These are phyloP conservation scores for Lasiosphaeris hirsuta DNA, from an alignment of 495 filamentous ascomycete species.

Conservation along the genomic window DNA sequence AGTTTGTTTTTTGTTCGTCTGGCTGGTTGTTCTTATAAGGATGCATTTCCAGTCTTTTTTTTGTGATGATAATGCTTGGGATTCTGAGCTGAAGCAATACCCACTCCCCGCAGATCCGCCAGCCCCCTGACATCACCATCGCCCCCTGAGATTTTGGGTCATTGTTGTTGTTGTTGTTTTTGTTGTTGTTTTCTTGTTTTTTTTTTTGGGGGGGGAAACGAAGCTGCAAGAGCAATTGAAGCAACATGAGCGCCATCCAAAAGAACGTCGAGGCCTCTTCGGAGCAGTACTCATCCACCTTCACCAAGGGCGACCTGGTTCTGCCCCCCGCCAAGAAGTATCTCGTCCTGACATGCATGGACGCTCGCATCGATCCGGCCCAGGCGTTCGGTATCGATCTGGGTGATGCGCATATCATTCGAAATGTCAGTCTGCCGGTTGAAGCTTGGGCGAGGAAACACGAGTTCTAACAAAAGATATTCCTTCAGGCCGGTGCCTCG, in stretches of 20 bases:
- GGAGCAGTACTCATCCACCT: slow-evolving; percentile 56
- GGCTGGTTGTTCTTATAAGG: no score
- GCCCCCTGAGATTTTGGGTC: no score
- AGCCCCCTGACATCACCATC: no score
- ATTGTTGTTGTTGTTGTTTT: no score
- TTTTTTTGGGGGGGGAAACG: no score
- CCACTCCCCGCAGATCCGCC: no score
- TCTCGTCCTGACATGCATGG: slow-evolving; percentile 73
- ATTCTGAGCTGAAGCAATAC: no score
- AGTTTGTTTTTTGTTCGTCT: not conserved
- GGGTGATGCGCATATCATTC: slow-evolving; percentile 78
- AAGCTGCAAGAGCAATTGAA: slow-evolving; percentile 25
- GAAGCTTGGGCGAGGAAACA: not conserved
- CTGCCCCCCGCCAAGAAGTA: slow-evolving; percentile 72
- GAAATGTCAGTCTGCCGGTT: slow-evolving; percentile 50
- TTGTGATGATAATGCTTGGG: no score
- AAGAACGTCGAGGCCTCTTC: slow-evolving; percentile 57
- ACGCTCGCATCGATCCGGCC: slow-evolving; percentile 73
- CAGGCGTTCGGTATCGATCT: slow-evolving; percentile 69
- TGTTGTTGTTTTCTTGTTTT: no score
- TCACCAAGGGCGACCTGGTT: slow-evolving; percentile 62
- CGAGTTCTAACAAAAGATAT: slow-evolving; percentile 2
- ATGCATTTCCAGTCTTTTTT: no score
- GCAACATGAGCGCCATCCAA: slow-evolving; percentile 42
- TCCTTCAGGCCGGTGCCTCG: slow-evolving; percentile 54